phyloP scores from a whole-genome alignment of 768 basidiomycete species.

The Phanerodontia chrysosporium region DNA sequence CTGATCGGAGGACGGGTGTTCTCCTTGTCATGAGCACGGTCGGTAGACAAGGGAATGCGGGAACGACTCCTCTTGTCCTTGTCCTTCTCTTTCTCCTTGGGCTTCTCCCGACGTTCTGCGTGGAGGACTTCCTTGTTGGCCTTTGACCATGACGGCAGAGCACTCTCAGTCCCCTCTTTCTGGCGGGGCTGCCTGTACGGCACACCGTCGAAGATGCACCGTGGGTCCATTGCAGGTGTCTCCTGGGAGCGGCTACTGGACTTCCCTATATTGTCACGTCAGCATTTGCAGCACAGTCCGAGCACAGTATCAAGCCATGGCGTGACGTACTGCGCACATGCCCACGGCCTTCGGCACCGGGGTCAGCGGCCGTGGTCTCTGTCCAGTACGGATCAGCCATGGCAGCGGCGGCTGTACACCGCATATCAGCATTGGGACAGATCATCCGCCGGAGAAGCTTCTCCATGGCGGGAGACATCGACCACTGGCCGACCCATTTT shows the following conservation, averaged over 20 bases:
- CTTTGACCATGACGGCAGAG: constrained; percentile 25
- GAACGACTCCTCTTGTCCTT: not conserved
- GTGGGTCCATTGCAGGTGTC: constrained; percentile 9
- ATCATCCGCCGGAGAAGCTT: constrained; percentile 74
- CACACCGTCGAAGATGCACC: constrained; percentile 15
- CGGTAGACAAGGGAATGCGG: not conserved
- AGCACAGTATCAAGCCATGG: too few species aligned
- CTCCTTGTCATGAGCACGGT: constrained; percentile 14
- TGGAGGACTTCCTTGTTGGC: constrained; percentile 26
- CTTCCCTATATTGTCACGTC: constrained; percentile 26
- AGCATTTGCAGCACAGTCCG: too few species aligned
- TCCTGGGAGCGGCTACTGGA: constrained; percentile 25
- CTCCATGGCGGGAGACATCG: constrained; percentile 62
- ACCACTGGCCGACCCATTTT: constrained; percentile 83
- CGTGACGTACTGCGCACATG: too few species aligned
- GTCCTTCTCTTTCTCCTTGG: constrained; percentile 16
- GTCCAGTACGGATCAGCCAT: constrained; percentile 73
- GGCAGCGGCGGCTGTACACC: constrained; percentile 64
- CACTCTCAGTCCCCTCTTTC: not conserved
- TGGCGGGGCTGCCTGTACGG: not conserved
- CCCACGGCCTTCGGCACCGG: not conserved
- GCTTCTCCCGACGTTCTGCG: constrained; percentile 17
- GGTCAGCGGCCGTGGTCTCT: constrained; percentile 17
- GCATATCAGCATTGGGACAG: constrained; percentile 74
- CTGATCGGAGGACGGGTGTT: not conserved